These are phyloP conservation scores for Talaromyces marneffei DNA, from an alignment of 2,329 filamentous ascomycete species.

Conservation along the genomic window DNA sequence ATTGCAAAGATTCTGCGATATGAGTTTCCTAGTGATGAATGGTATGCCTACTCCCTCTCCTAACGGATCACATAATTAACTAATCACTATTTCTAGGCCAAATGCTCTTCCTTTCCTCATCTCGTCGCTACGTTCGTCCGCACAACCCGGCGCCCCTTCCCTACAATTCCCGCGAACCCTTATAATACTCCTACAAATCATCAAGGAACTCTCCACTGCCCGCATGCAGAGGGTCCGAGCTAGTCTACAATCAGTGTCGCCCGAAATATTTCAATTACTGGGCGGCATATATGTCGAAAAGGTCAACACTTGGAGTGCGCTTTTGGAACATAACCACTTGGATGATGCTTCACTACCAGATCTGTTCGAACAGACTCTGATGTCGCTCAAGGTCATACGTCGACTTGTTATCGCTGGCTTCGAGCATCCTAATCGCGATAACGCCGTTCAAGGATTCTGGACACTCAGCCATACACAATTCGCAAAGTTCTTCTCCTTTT, in stretches of 20 bases:
- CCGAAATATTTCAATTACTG: constrained; percentile 77
- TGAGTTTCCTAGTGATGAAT: constrained; percentile 75
- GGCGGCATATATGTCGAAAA: constrained; percentile 71
- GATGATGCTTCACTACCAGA: constrained; percentile 56
- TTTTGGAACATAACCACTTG: constrained; percentile 53
- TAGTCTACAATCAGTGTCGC: constrained; percentile 69
- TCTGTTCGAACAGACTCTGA: constrained; percentile 69
- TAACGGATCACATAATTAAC: neutral
- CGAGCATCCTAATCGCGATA: constrained; percentile 73
- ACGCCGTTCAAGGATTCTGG: constrained; percentile 76
- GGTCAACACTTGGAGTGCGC: constrained; percentile 62
- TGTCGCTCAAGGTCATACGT: constrained; percentile 72
- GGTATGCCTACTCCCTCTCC: constrained; percentile 43
- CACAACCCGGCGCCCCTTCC: constrained; percentile 50
- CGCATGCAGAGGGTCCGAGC: constrained; percentile 68
- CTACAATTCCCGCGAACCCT: constrained; percentile 66
- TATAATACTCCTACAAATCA: constrained; percentile 72
- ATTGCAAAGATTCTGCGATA: constrained; percentile 81
- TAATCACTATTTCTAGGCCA: constrained; percentile 26
- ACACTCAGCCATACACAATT: constrained; percentile 69
- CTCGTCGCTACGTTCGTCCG: constrained; percentile 55
- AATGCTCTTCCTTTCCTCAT: constrained; percentile 52
- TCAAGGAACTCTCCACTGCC: constrained; percentile 84
- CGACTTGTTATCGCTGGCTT: constrained; percentile 76
- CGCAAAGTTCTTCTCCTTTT: constrained; percentile 63